Percentiles rank a stretch among this genome's conserved stretches.
These are phyloP conservation scores for Pulveroboletus sp. DNA, from an alignment of 768 basidiomycete species.

Conservation along the genomic window DNA sequence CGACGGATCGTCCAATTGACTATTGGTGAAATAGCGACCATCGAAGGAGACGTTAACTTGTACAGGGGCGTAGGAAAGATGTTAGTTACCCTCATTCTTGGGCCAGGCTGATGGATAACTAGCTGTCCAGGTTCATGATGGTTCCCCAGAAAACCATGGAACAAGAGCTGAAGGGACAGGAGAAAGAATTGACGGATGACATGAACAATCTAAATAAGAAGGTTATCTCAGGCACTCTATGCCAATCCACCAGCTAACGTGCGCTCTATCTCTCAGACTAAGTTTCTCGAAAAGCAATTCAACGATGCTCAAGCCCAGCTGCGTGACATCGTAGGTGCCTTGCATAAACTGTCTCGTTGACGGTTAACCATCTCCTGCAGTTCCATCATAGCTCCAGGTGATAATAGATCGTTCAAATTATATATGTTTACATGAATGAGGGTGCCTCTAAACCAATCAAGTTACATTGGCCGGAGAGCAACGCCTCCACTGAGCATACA, in stretches of 20 bases:
- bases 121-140: conserved; percentile 74
- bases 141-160: conserved; percentile 80
- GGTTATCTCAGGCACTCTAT: conserved; percentile 36
- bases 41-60: conserved; percentile 71
- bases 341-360: background rate
- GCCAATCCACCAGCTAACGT: background rate
- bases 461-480: background rate
- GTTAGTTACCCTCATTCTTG: conserved; percentile 36
- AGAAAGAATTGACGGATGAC: conserved; percentile 83
- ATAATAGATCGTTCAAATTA: conserved; percentile 12
- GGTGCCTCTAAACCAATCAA: background rate
- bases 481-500: background rate
- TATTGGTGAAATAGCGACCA: conserved; percentile 69
- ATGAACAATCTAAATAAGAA: conserved; percentile 81
- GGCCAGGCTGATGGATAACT: background rate
- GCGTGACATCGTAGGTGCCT: conserved; percentile 67
- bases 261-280: conserved; percentile 47
- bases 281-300: conserved; percentile 91
- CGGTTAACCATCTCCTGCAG: conserved; percentile 13
- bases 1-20: conserved; percentile 86
- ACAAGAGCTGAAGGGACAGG: conserved; percentile 63
- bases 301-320: conserved; percentile 85
- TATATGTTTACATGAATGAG: conserved; percentile 8
- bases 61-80: conserved; percentile 97
- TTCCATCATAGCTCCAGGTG: conserved; percentile 29